Evolutionary conservation across 2,329 filamentous ascomycete genomes (phyloP).

Genomic region (Microdochium trichocladiopsis): DNA sequence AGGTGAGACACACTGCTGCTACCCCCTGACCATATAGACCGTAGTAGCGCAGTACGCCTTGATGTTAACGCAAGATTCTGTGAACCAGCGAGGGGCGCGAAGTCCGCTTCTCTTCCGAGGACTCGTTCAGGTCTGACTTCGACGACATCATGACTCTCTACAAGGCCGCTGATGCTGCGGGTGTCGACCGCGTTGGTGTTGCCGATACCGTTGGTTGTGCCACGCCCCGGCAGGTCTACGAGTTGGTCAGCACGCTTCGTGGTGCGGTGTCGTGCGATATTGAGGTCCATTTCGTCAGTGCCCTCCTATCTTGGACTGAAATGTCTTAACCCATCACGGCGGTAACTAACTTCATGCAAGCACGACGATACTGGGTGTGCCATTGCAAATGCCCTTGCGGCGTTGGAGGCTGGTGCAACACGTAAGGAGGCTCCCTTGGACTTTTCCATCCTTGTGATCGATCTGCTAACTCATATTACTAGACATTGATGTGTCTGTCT

Average conservation of each 20-base stretch:
- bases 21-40: background rate
- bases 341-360: background rate
- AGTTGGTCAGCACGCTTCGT: conserved; percentile 12
- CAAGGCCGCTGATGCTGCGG: conserved; percentile 78
- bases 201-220: conserved; percentile 88
- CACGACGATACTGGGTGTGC: conserved; percentile 92
- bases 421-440: background rate
- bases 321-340: background rate
- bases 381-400: conserved; percentile 63
- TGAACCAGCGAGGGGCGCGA: conserved; percentile 2
- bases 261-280: conserved; percentile 61
- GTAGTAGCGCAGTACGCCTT: background rate
- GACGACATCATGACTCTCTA: conserved; percentile 81
- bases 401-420: background rate
- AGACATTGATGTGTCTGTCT: background rate
- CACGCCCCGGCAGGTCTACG: conserved; percentile 80
- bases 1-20: conserved; percentile 44
- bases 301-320: background rate
- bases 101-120: conserved; percentile 60
- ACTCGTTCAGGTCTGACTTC: conserved; percentile 80
- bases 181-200: conserved; percentile 81
- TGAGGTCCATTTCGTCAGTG: conserved; percentile 61
- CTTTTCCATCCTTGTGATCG: conserved; percentile 65
- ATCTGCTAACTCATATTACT: conserved; percentile 47
- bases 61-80: background rate